These are phyloP conservation scores for Aureobasidium melanogenum DNA, from an alignment of 2,329 filamentous ascomycete species.

Conservation along the genomic window DNA sequence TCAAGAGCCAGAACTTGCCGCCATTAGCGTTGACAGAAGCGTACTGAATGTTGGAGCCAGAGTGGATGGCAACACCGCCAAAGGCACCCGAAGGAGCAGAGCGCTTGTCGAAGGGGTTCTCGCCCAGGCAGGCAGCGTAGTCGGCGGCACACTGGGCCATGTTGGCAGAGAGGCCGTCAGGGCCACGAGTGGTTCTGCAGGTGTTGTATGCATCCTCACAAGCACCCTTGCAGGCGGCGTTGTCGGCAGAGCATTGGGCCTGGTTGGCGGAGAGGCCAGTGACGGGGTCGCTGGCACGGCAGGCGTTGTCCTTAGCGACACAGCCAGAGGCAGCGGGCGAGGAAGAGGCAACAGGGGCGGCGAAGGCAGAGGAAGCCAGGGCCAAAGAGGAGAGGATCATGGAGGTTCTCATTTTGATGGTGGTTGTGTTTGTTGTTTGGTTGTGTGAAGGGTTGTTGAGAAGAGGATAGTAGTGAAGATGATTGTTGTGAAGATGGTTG, in stretches of 20 bases:
- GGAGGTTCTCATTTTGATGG: conserved; percentile 10
- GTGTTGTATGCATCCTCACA: conserved; percentile 13
- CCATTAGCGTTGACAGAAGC: conserved; percentile 15
- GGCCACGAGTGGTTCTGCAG: not conserved
- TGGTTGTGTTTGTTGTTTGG: not conserved
- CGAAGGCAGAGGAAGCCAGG: conserved; percentile 7
- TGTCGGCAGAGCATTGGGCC: conserved; percentile 5
- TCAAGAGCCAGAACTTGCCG: conserved; percentile 8
- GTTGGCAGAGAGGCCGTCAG: conserved; percentile 3
- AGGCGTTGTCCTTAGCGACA: not conserved
- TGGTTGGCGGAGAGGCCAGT: not conserved
- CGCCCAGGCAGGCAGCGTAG: conserved; percentile 9
- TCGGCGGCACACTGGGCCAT: conserved; percentile 2
- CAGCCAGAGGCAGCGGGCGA: not conserved
- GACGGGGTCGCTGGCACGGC: not conserved
- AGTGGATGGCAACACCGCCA: conserved; percentile 16
- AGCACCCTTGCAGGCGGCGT: conserved; percentile 12
- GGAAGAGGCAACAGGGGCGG: not conserved
- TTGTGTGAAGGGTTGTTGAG: not conserved
- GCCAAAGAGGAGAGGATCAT: conserved; percentile 3
- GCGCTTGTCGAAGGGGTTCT: conserved; percentile 8
- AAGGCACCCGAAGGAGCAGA: conserved; percentile 13
- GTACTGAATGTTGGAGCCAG: conserved; percentile 17
- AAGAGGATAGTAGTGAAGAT: not conserved
- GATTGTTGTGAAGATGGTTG: conserved; percentile 6